Evolutionary conservation across 495 filamentous ascomycete genomes (phyloP), one percentile per base, ranked within the genome.

Genomic region (Penicillium nucicola): DNA sequence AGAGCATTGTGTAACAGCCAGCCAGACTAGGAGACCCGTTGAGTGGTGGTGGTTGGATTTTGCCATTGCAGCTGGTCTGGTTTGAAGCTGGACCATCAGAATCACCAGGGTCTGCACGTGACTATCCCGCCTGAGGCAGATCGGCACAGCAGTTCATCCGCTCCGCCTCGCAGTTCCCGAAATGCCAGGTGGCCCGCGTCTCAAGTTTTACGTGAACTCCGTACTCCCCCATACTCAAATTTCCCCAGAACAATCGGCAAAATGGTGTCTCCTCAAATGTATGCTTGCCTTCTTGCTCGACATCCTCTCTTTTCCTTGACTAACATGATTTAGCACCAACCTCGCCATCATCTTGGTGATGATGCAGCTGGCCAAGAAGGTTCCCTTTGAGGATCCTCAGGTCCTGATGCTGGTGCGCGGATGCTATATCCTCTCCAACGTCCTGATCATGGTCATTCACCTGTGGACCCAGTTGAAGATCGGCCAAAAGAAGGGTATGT

Each of bases 341-440:
- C 77, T 96, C 69, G 77, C 88, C 69, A 89, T 96, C 82, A 92
- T 96, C 71, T 83, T 96, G 57, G 89, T 89, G 62, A 90, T 97
- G 86, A 97, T 97, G 91, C 93, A 97, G 76, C 81, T 91, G 48
- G 85, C 93, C 50, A 98, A 98, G 81, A 88, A 86, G 76, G 84
- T 98, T 45, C 89, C 90, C 38, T 95, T 97, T 67, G 95, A 98
- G 11, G 85, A 98, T 60, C 90, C 92, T 11, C 78, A 82, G 45
- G 88, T 93, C 22, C 83, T 98, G 54, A 87, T 89, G 60, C 70
- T 80, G 34, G 87, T 96, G 55, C 93, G 93, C 65, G 87, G 74
- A 25, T 66, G 86, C 58, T 98, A 98, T 69, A 64, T 92, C 41
- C 62, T 88, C 60, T 95, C 91, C 65, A 97, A 98, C 66, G 32